Conservation (phyloP, 352 stramenopile species). For the Lagenidium sp. region DNA sequence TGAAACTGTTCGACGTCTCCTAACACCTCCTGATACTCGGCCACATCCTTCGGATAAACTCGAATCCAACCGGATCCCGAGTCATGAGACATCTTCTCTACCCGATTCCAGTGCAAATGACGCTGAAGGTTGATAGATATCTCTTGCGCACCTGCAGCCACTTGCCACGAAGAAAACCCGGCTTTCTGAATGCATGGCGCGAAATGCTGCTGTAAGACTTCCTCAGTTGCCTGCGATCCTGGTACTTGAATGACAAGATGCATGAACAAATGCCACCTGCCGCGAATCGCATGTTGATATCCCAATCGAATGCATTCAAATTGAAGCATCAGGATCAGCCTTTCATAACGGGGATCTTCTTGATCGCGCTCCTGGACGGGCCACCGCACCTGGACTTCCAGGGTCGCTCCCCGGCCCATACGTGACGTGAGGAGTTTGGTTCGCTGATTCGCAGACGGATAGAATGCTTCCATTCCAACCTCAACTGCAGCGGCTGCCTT, state of each 20-base stretch:
- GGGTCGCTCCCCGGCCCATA: slow-evolving; percentile 75
- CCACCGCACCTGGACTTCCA: slow-evolving; percentile 83
- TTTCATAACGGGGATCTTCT: slow-evolving; percentile 82
- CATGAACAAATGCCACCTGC: slow-evolving; percentile 81
- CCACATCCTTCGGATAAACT: slow-evolving; percentile 77
- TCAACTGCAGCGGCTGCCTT: slow-evolving; percentile 79
- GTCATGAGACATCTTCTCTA: slow-evolving; percentile 85
- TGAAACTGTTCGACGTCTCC: slow-evolving; percentile 67
- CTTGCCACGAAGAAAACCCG: slow-evolving; percentile 80
- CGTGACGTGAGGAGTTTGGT: slow-evolving; percentile 72
- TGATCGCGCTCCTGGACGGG: slow-evolving; percentile 80
- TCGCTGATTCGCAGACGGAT: slow-evolving; percentile 74
- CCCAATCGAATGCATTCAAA: slow-evolving; percentile 74
- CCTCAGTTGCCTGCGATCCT: slow-evolving; percentile 27
- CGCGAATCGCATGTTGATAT: slow-evolving; percentile 60
- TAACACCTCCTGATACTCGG: slow-evolving; percentile 65
- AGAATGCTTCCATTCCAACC: slow-evolving; percentile 82
- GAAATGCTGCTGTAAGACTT: slow-evolving; percentile 56
- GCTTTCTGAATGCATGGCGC: slow-evolving; percentile 73
- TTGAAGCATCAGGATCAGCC: slow-evolving; percentile 81
- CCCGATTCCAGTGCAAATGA: slow-evolving; percentile 82
- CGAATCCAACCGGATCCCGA: slow-evolving; percentile 79
- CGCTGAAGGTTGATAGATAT: slow-evolving; percentile 83
- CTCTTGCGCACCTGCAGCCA: slow-evolving; percentile 76
- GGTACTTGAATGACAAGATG: slow-evolving; percentile 75